Conservation (phyloP, 768 basidiomycete genomes). For the Lepiota brunneoincarnata region DNA sequence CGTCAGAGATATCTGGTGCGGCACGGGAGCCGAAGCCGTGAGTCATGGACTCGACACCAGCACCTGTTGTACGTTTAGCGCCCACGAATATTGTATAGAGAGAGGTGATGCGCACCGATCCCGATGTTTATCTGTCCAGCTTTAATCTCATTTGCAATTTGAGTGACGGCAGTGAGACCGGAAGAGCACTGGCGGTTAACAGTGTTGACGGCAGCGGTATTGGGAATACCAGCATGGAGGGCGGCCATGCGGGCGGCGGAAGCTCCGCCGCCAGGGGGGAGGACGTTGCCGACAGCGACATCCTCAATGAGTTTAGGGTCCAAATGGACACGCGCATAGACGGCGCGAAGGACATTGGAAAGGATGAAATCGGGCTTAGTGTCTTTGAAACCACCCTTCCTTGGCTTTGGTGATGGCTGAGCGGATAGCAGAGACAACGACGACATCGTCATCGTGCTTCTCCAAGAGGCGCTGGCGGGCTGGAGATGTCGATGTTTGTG, state of each 20-base stretch:
- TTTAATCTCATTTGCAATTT: constrained; percentile 78
- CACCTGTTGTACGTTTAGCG: constrained; percentile 40
- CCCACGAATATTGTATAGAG: constrained; percentile 4
- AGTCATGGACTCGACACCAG: constrained; percentile 92
- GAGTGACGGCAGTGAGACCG: constrained; percentile 78
- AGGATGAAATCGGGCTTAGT: constrained; percentile 82
- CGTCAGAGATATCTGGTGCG: constrained; percentile 58
- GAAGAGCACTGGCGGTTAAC: constrained; percentile 91
- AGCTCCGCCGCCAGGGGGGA: constrained; percentile 85
- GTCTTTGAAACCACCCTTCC: constrained; percentile 91
- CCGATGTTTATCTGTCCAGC: constrained; percentile 86
- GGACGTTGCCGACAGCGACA: constrained; percentile 83
- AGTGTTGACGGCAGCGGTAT: constrained; percentile 71
- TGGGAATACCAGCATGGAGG: constrained; percentile 81
- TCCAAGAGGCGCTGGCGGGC: constrained; percentile 61
- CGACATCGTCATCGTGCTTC: constrained; percentile 83
- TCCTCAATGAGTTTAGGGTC: constrained; percentile 85
- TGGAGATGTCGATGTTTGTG: constrained; percentile 29
- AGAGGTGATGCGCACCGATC: constrained; percentile 56
- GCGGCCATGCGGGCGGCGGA: constrained; percentile 82
- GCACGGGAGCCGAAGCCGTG: constrained; percentile 64
- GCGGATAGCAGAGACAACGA: constrained; percentile 85
- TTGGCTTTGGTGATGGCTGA: constrained; percentile 89
- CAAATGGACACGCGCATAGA: constrained; percentile 62
- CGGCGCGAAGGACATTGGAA: constrained; percentile 71